These are phyloP conservation scores for Magnusiomyces fungicola DNA, from an alignment of 1,139 yeast species.

Conservation along the genomic window DNA sequence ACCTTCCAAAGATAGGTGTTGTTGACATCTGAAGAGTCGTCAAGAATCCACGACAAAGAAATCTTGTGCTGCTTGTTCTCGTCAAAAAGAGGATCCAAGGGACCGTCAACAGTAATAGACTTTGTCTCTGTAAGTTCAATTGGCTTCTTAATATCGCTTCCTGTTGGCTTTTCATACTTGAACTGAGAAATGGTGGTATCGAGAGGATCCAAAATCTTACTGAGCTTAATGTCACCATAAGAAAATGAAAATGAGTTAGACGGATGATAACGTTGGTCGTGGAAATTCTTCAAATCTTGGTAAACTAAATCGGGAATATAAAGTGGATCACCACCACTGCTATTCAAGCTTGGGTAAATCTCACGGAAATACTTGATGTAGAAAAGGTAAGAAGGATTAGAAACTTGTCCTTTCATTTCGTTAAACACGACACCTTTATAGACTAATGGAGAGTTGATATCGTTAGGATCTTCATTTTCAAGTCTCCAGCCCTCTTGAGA, in stretches of 20 bases:
- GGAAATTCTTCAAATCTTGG: constrained; percentile 71
- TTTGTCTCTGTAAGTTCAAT: constrained; percentile 35
- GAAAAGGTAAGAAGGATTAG: constrained; percentile 78
- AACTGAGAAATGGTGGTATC: constrained; percentile 46
- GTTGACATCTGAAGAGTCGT: constrained; percentile 61
- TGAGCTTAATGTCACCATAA: constrained; percentile 70
- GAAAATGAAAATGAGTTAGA: constrained; percentile 83
- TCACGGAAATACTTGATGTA: constrained; percentile 80
- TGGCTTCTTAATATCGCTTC: constrained; percentile 42
- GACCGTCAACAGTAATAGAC: constrained; percentile 51
- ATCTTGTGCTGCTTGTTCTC: constrained; percentile 63
- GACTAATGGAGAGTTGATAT: constrained; percentile 50
- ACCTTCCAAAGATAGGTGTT: constrained; percentile 69
- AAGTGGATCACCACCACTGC: constrained; percentile 93
- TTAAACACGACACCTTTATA: constrained; percentile 96
- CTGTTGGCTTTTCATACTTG: constrained; percentile 27
- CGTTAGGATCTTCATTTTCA: constrained; percentile 57
- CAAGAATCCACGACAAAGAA: constrained; percentile 84
- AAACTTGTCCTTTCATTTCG: constrained; percentile 97
- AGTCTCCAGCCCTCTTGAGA: constrained; percentile 98
- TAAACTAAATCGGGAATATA: constrained; percentile 67
- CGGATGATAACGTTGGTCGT: constrained; percentile 72
- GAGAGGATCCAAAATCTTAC: constrained; percentile 53
- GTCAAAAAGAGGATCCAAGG: constrained; percentile 77
- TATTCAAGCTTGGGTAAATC: constrained; percentile 76